Conservation (phyloP, 2,329 filamentous ascomycete species). For the Pseudocercospora cruenta region DNA sequence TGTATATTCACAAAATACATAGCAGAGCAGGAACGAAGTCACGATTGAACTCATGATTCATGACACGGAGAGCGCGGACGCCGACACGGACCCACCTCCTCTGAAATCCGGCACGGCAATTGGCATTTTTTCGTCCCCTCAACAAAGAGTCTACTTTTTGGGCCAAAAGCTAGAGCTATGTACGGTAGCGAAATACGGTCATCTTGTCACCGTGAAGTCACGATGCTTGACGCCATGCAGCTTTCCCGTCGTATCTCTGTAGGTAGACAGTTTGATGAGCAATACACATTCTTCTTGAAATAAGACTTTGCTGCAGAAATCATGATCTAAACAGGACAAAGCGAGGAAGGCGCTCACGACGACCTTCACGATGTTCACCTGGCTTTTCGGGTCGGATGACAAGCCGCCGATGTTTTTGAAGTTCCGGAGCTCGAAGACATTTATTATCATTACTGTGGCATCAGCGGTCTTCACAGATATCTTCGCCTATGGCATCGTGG, state of each 20-base stretch:
- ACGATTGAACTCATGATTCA: not conserved
- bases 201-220: constrained; percentile 15
- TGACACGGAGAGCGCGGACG: not conserved
- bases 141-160: not conserved
- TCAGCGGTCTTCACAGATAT: constrained; percentile 56
- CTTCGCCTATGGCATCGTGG: constrained; percentile 66
- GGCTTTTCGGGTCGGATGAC: constrained; percentile 36
- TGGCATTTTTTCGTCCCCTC: not conserved
- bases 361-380: constrained; percentile 36
- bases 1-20: not conserved
- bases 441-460: constrained; percentile 43
- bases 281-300: not conserved
- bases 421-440: constrained; percentile 39
- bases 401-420: constrained; percentile 36
- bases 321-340: not conserved
- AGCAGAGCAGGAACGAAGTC: not conserved
- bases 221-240: constrained; percentile 2
- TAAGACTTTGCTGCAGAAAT: not conserved
- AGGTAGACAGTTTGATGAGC: not conserved
- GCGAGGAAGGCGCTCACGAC: not conserved
- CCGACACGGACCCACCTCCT: not conserved
- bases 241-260: not conserved
- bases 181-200: constrained; percentile 9
- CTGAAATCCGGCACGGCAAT: not conserved
- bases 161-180: not conserved